Conservation (phyloP, 2,329 filamentous ascomycete genomes). For the Madurella mycetomatis region DNA sequence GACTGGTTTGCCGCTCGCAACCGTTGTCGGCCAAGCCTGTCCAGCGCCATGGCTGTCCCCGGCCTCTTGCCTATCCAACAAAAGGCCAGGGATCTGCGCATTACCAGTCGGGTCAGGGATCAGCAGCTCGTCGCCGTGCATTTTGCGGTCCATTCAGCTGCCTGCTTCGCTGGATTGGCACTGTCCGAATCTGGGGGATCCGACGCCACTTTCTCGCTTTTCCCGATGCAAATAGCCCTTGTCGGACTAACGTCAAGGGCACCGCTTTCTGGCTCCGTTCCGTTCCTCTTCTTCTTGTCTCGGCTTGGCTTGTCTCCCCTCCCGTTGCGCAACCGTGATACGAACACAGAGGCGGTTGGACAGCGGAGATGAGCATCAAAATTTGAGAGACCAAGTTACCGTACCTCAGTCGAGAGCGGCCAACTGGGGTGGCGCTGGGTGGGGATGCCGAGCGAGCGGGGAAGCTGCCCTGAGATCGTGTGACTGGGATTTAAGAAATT, state of each 20-base stretch:
- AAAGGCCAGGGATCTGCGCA: conserved; percentile 18
- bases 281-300: background rate
- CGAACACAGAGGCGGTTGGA: background rate
- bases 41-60: background rate
- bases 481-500: conserved; percentile 5
- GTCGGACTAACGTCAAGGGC: background rate
- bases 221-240: background rate
- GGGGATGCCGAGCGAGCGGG: conserved; percentile 1
- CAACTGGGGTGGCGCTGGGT: background rate
- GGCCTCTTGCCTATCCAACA: background rate
- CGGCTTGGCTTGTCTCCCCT: background rate
- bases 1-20: background rate
- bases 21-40: background rate
- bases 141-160: conserved; percentile 4
- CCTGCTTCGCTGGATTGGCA: conserved; percentile 14
- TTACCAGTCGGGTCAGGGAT: conserved; percentile 16
- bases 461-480: conserved; percentile 5
- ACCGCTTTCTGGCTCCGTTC: background rate
- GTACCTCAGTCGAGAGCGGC: background rate
- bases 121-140: conserved; percentile 14
- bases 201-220: conserved; percentile 8
- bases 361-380: background rate
- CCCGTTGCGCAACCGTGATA: background rate
- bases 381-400: background rate
- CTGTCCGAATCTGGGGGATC: conserved; percentile 15